phyloP scores from a whole-genome alignment of 805 yeast species.

The Saturnispora hagleri region DNA sequence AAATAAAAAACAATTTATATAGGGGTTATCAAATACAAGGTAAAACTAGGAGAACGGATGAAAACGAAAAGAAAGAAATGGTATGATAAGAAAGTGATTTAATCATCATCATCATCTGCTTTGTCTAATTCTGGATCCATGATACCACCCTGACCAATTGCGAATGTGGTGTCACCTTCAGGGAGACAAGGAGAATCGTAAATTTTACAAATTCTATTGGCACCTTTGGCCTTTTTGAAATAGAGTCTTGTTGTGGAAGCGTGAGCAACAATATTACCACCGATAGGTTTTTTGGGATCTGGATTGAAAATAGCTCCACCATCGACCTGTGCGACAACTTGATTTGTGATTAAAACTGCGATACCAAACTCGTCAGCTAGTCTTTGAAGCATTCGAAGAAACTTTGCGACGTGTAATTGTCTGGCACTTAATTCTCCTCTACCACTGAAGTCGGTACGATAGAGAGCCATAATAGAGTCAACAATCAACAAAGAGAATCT shows the following conservation, averaged over 20 bases:
- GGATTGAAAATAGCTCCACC: conserved; percentile 82
- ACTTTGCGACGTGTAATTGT: conserved; percentile 88
- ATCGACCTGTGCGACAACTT: conserved; percentile 96
- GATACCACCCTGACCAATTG: conserved; percentile 92
- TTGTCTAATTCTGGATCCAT: conserved; percentile 70
- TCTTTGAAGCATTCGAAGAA: conserved; percentile 83
- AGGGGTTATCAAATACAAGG: not conserved
- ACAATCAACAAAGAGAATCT: conserved; percentile 84
- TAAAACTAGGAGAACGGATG: not conserved
- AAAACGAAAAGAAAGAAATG: not conserved
- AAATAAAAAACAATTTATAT: not conserved
- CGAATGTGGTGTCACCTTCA: conserved; percentile 90
- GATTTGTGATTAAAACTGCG: conserved; percentile 92
- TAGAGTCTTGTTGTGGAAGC: conserved; percentile 89
- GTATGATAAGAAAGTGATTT: not conserved
- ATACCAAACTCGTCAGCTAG: conserved; percentile 97
- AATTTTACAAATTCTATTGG: conserved; percentile 87
- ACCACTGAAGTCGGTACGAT: conserved; percentile 90
- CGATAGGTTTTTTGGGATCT: conserved; percentile 97
- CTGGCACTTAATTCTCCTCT: conserved; percentile 94
- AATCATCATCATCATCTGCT: conserved; percentile 43
- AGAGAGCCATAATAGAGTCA: conserved; percentile 95
- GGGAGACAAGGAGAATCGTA: conserved; percentile 96
- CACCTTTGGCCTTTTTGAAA: conserved; percentile 84
- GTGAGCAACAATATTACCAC: conserved; percentile 96